A percentile compares a stretch with the other conserved stretches of the same genome.
Evolutionary conservation across 768 basidiomycete genomes (phyloP).

Genomic region (Candolleomyces eurysporus): DNA sequence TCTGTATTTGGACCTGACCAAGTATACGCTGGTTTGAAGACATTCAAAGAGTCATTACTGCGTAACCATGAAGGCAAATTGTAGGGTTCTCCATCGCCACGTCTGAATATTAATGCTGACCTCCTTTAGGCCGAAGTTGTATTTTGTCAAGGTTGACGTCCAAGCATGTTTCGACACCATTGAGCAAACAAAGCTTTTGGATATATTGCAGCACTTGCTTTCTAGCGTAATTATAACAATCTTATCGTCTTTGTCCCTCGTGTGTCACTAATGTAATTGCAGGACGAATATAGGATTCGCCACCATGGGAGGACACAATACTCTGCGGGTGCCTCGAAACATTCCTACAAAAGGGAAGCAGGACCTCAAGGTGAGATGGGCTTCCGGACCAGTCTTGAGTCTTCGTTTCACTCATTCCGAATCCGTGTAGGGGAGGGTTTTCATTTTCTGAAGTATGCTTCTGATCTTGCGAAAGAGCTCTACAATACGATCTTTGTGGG

Average conservation of each 20-base stretch:
- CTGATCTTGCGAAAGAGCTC: slow-evolving; percentile 60
- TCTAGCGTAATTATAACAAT: slow-evolving; percentile 52
- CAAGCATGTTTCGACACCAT: slow-evolving; percentile 97
- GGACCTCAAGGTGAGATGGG: slow-evolving; percentile 56
- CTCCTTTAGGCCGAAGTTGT: slow-evolving; percentile 70
- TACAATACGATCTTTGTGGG: slow-evolving; percentile 85
- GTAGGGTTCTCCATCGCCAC: slow-evolving; percentile 33
- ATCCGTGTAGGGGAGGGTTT: slow-evolving; percentile 66
- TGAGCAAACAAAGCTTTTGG: slow-evolving; percentile 79
- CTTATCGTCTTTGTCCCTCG: neutral
- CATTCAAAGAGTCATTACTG: slow-evolving; percentile 57
- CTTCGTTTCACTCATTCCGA: neutral
- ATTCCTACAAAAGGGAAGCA: slow-evolving; percentile 59
- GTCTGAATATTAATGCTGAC: neutral
- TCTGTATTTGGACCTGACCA: slow-evolving; percentile 85
- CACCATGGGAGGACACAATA: slow-evolving; percentile 54
- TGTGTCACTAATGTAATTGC: slow-evolving; percentile 2
- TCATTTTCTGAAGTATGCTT: slow-evolving; percentile 70
- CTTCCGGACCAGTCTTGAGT: no score
- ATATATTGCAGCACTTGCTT: slow-evolving; percentile 71
- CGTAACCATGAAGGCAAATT: slow-evolving; percentile 40
- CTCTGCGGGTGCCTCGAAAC: slow-evolving; percentile 53
- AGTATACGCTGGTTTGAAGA: slow-evolving; percentile 71
- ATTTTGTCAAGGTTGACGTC: slow-evolving; percentile 96
- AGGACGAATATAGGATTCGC: slow-evolving; percentile 76